A percentile compares a stretch with the other conserved stretches of the same genome.
Conservation (phyloP, 441 rosid genomes). For the Gossypium gossypioides region DNA sequence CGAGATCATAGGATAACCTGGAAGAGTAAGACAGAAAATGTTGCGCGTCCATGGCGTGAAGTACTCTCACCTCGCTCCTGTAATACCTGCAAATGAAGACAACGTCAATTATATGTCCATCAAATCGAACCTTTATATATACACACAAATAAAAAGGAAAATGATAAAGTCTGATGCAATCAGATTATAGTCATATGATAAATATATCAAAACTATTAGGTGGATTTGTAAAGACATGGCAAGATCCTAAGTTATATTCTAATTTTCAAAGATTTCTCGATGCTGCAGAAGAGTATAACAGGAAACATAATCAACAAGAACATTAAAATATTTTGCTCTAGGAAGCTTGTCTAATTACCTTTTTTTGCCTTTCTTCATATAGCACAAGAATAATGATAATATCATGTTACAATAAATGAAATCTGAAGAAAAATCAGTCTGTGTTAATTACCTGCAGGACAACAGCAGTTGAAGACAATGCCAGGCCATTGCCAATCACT, state of each 20-base stretch:
- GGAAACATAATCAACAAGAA: not conserved
- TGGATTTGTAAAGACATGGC: not conserved
- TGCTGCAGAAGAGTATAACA: not conserved
- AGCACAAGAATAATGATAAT: not conserved
- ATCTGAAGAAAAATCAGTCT: conserved; percentile 14
- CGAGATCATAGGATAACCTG: conserved; percentile 46
- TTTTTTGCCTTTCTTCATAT: not conserved
- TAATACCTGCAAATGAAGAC: conserved; percentile 60
- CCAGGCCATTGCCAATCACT: conserved; percentile 94
- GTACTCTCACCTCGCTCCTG: conserved; percentile 99
- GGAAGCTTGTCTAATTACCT: conserved; percentile 7
- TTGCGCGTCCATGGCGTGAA: conserved; percentile 98
- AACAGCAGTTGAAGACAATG: conserved; percentile 95
- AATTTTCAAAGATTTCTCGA: not conserved
- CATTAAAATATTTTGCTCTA: conserved; percentile 4
- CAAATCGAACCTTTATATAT: conserved; percentile 1
- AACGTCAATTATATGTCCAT: conserved; percentile 14
- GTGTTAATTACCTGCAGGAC: conserved; percentile 66
- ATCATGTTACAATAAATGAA: conserved; percentile 9
- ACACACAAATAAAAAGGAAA: not conserved
- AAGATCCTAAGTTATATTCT: not conserved
- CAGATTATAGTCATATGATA: not conserved
- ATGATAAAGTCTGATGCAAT: not conserved
- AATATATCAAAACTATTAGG: not conserved
- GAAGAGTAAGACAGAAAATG: conserved; percentile 91